These are phyloP conservation scores for Apiospora phragmitis DNA, from an alignment of 2,329 filamentous ascomycete genomes.

Conservation along the genomic window DNA sequence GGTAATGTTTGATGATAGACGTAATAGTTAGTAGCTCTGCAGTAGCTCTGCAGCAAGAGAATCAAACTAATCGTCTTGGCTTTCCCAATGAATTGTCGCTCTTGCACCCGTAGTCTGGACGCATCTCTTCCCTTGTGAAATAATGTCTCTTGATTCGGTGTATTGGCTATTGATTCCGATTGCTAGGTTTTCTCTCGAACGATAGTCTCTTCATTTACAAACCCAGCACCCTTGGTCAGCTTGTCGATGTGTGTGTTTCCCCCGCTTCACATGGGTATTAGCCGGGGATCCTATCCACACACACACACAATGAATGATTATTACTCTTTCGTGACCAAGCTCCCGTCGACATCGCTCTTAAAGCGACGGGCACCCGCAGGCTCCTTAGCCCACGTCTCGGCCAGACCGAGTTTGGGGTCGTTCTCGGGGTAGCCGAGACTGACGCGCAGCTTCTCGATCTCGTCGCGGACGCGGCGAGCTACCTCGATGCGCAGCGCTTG, in stretches of 20 bases:
- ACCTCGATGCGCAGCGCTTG: conserved; percentile 77
- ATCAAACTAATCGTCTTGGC: conserved; percentile 7
- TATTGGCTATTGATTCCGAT: neutral
- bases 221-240: neutral
- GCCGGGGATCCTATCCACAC: neutral
- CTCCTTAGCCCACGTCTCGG: conserved; percentile 74
- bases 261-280: neutral
- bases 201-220: neutral
- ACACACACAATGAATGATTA: neutral
- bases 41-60: conserved; percentile 6
- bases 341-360: conserved; percentile 55
- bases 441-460: conserved; percentile 76
- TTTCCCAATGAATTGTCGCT: neutral
- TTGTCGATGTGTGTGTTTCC: neutral
- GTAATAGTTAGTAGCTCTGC: conserved; percentile 7
- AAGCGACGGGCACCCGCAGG: conserved; percentile 42
- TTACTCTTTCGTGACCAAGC: conserved; percentile 41
- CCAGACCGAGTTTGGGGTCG: conserved; percentile 73
- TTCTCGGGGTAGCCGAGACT: conserved; percentile 75
- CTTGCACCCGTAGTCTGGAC: neutral
- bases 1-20: conserved; percentile 12
- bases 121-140: neutral
- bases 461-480: conserved; percentile 72
- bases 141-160: neutral
- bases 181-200: neutral